Percentiles rank a stretch among this genome's conserved stretches.
Conservation (phyloP, 208 protist genomes). For the Leishmania lainsoni region DNA sequence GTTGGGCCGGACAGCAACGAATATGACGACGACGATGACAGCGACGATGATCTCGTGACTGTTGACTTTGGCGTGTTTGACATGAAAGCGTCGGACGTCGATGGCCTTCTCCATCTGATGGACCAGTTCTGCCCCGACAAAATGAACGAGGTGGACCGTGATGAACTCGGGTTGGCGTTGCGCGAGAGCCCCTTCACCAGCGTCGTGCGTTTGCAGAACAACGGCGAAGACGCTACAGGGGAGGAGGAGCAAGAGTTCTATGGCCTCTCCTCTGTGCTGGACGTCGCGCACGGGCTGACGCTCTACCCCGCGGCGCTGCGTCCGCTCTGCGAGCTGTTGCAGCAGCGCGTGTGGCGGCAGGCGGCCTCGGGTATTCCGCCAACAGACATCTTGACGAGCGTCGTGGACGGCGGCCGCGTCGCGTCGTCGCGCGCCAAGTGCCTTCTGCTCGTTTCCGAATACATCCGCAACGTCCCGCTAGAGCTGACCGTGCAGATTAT, state of each 20-base stretch:
- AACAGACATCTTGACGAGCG: conserved; percentile 58
- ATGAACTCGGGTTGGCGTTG: conserved; percentile 66
- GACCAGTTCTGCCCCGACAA: conserved; percentile 85
- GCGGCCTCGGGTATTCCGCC: conserved; percentile 66
- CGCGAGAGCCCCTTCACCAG: conserved; percentile 70
- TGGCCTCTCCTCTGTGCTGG: conserved; percentile 70
- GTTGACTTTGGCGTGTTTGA: conserved; percentile 92
- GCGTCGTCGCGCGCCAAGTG: conserved; percentile 51
- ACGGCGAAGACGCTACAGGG: conserved; percentile 45
- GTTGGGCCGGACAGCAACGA: conserved; percentile 14
- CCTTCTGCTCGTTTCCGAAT: conserved; percentile 76
- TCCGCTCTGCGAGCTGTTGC: conserved; percentile 55
- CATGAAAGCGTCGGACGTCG: conserved; percentile 66
- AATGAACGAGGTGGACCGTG: conserved; percentile 88
- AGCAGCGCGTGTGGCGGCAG: conserved; percentile 66
- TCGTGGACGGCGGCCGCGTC: conserved; percentile 24
- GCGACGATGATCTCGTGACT: conserved; percentile 49
- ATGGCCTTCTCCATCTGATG: conserved; percentile 81
- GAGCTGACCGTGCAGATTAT: conserved; percentile 82
- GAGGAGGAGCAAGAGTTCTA: conserved; percentile 84
- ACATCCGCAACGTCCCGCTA: conserved; percentile 85
- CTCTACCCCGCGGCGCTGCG: conserved; percentile 42
- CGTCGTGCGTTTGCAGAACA: conserved; percentile 69
- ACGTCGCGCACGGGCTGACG: conserved; percentile 53
- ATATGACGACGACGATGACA: conserved; percentile 42